Conservation (phyloP, 306 rosid genomes). For the Comarum palustre region DNA sequence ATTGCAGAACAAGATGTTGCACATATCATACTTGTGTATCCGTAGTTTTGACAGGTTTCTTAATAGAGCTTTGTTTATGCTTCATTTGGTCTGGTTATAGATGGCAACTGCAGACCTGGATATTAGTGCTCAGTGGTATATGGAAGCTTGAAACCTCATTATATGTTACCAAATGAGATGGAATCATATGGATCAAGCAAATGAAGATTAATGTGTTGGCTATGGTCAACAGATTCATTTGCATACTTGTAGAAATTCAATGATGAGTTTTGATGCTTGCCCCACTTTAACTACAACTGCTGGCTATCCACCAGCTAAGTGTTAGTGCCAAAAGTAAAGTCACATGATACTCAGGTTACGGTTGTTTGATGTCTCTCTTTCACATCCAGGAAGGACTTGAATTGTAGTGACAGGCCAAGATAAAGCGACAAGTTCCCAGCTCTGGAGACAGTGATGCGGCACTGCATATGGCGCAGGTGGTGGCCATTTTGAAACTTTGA, state of each 20-base stretch:
- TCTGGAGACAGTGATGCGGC: conserved; percentile 27
- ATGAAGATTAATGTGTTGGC: background rate
- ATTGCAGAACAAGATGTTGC: background rate
- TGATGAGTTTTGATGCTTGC: background rate
- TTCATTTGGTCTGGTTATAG: background rate
- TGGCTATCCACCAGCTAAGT: conserved; percentile 17
- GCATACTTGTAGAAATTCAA: conserved; percentile 3
- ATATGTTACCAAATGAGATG: no score
- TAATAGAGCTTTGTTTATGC: background rate
- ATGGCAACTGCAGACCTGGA: conserved; percentile 8
- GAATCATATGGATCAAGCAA: conserved; percentile 1
- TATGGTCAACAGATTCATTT: conserved; percentile 4
- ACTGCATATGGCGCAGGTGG: background rate
- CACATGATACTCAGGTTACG: conserved; percentile 27
- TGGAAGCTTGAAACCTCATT: background rate
- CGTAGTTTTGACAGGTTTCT: background rate
- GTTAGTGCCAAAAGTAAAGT: conserved; percentile 13
- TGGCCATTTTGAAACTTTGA: conserved; percentile 8
- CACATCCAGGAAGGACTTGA: background rate
- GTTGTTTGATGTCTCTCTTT: conserved; percentile 7
- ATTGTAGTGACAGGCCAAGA: conserved; percentile 12
- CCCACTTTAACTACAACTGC: background rate
- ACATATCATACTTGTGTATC: background rate
- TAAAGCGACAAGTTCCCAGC: conserved; percentile 24
- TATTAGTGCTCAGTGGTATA: background rate